A percentile compares a stretch with the other conserved stretches of the same genome.
These are phyloP conservation scores for Kokia cookei DNA, from an alignment of 441 rosid genomes.

Conservation along the genomic window DNA sequence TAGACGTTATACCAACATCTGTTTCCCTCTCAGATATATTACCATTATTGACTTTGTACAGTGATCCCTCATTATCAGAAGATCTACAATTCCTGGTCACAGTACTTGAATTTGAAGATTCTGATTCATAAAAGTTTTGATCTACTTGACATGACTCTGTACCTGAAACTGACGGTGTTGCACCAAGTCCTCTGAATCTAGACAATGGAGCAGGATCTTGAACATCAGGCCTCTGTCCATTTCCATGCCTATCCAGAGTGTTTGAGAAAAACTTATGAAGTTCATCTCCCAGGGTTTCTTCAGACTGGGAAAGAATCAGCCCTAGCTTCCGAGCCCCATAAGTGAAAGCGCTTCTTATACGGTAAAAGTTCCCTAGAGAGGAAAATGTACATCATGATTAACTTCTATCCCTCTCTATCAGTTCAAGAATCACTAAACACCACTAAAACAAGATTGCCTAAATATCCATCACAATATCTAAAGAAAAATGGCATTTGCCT, in stretches of 20 bases:
- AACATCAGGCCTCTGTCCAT: conserved; percentile 80
- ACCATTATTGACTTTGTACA: conserved; percentile 13
- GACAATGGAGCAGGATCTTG: conserved; percentile 39
- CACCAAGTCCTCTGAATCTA: conserved; percentile 28
- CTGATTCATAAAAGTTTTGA: conserved; percentile 32
- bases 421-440: conserved; percentile 4
- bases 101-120: conserved; percentile 28
- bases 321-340: conserved; percentile 73
- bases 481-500: neutral
- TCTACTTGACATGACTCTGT: conserved; percentile 37
- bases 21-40: conserved; percentile 17
- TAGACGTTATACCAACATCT: conserved; percentile 1
- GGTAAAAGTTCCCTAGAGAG: conserved; percentile 51
- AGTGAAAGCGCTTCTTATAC: conserved; percentile 69
- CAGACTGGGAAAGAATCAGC: conserved; percentile 39
- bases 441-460: neutral
- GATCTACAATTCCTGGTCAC: conserved; percentile 25
- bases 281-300: conserved; percentile 36
- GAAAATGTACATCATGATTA: neutral
- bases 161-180: conserved; percentile 22
- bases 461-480: neutral
- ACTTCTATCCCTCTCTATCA: neutral
- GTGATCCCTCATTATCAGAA: conserved; percentile 28
- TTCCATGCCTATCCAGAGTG: conserved; percentile 71
- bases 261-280: conserved; percentile 54